A percentile compares a stretch with the other conserved stretches of the same genome.
phyloP scores from a whole-genome alignment of 139 green algal genomes.

The Volvox africanus region DNA sequence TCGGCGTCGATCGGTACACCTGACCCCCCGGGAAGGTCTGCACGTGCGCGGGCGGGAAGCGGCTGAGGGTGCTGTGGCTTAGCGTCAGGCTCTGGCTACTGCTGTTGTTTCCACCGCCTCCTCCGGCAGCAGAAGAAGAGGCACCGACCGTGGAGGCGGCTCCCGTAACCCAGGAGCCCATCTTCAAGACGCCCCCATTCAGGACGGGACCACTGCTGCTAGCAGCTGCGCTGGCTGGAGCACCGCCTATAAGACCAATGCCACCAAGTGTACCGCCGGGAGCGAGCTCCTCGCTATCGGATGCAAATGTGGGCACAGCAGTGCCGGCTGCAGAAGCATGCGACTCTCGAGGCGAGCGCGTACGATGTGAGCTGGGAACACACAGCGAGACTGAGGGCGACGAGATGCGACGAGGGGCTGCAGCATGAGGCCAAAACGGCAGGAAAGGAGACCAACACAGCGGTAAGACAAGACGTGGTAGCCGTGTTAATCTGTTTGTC shows the following conservation, averaged over 20 bases:
- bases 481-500: no score
- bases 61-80: neutral
- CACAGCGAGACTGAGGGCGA: neutral
- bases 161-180: neutral
- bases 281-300: neutral
- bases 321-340: neutral
- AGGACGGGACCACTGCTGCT: neutral
- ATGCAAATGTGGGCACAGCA: neutral
- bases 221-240: no score
- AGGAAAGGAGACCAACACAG: neutral
- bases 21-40: neutral
- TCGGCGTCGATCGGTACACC: constrained; percentile 22
- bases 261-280: neutral
- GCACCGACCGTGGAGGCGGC: neutral
- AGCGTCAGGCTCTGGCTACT: neutral
- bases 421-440: neutral
- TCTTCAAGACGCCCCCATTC: neutral
- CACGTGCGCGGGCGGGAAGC: neutral
- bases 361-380: neutral
- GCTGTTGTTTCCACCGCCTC: neutral
- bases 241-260: neutral
- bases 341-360: neutral
- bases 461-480: neutral
- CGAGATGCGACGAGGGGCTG: neutral
- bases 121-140: neutral